phyloP scores from a whole-genome alignment of 148 eudicot genomes.

The Persicaria maculosa region DNA sequence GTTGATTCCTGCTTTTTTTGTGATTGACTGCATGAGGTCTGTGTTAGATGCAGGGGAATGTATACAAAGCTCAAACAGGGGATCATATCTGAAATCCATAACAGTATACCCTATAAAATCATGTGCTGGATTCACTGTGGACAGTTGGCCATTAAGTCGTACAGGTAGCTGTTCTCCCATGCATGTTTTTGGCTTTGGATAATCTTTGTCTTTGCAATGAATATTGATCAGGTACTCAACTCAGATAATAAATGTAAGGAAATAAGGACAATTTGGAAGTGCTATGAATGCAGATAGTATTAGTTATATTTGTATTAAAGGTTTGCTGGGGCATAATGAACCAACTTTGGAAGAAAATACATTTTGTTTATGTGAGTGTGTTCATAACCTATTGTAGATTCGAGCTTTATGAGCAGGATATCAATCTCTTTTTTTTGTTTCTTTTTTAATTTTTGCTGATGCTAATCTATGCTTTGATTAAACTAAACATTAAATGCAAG shows the following conservation, averaged over 20 bases:
- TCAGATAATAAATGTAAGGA: neutral
- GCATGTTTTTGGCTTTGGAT: neutral
- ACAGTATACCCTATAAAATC: slow-evolving; percentile 86
- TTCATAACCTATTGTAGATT: neutral
- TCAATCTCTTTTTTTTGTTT: neutral
- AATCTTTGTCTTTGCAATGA: neutral
- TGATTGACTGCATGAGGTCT: neutral
- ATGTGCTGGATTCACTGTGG: slow-evolving; percentile 75
- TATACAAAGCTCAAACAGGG: slow-evolving; percentile 15
- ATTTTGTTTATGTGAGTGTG: neutral
- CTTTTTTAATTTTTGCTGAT: too few species aligned
- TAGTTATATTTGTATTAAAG: neutral
- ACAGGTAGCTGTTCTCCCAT: slow-evolving; percentile 45
- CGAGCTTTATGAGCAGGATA: neutral
- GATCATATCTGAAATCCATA: slow-evolving; percentile 49
- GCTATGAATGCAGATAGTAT: neutral
- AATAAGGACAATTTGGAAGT: neutral
- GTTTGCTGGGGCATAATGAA: neutral
- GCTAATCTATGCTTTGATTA: neutral
- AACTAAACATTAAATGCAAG: neutral
- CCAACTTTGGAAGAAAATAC: neutral
- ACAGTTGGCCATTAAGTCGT: slow-evolving; percentile 71
- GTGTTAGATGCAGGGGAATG: slow-evolving; percentile 33
- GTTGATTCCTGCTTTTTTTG: slow-evolving; percentile 4
- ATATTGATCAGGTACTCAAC: neutral